Evolutionary conservation across 345 rosid genomes (phyloP), one percentile per base, ranked within the genome.

Genomic region (Eucalyptus viminalis): DNA sequence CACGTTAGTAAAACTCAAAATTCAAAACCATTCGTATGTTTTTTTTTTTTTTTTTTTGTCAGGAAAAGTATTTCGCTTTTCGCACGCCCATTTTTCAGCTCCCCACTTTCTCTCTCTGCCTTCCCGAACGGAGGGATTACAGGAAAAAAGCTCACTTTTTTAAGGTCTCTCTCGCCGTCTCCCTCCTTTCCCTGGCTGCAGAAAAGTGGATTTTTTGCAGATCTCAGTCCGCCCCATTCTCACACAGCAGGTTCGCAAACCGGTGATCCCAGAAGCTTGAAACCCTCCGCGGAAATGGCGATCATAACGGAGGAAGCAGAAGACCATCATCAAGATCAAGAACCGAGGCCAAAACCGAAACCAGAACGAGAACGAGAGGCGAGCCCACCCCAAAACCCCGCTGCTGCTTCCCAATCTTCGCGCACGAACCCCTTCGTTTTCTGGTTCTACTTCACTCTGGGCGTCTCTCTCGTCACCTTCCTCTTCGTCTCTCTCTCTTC

Each of bases 401-500:
- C 90, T 25, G 76, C 91, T 47, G 86, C 88, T 21, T 31, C 92
- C 53, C 51, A 51, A 40, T 44, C 89, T 81, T 91, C 90, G 14
- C 43, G 56, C 86, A 24, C 60, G 31, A 94, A 89, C 88, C 96
- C 96, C 83, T 96, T 95, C 60, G 88, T 92, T n/a, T 97, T 97
- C 91, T 97, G 99, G 99, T 95, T 94, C 92, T 96, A 95, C 95
- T 92, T 93, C 62, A 93, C 96, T 21, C 81, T 96, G 51, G 60
- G 89, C 12, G 94, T 95, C 67, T 94, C 98, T 80, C 89, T 97
- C 51, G 47, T 95, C 87, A 94, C 98, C 37, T 87, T 93, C 89
- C 24, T 94, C 92, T 92, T 94, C 45, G 51, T 90, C 44, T 91
- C 93, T 80, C 72, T 94, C 91, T 92, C 95, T 47, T 91, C 94